These are phyloP conservation scores for Cordyceps farinosa DNA, from an alignment of 2,329 filamentous ascomycete genomes.

Conservation along the genomic window DNA sequence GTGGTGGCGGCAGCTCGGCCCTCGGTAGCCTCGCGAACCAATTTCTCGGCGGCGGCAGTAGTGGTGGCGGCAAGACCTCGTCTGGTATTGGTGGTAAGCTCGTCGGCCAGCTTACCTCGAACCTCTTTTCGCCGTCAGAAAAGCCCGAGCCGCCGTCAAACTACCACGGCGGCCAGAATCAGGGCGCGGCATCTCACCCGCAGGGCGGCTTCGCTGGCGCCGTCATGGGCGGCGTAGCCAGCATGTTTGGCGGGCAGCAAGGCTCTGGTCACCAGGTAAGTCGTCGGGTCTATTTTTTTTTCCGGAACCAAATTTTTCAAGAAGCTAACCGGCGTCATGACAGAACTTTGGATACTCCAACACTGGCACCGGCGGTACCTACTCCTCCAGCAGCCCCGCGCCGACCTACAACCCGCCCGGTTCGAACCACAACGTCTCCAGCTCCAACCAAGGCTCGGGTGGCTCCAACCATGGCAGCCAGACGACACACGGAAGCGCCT, in stretches of 20 bases:
- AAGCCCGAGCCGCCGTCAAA: conserved; percentile 46
- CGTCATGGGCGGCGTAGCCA: conserved; percentile 53
- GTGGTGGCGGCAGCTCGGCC: conserved; percentile 35
- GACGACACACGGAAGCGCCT: conserved; percentile 19
- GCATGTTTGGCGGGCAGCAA: conserved; percentile 50
- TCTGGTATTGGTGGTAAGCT: conserved; percentile 48
- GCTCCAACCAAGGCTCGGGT: conserved; percentile 15
- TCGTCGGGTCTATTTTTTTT: conserved; percentile 20
- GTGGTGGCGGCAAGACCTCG: conserved; percentile 35
- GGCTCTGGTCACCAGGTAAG: conserved; percentile 33
- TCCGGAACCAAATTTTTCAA: conserved; percentile 16
- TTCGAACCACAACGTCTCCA: conserved; percentile 25
- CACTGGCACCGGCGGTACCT: conserved; percentile 50
- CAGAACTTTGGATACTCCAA: conserved; percentile 64
- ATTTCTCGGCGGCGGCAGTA: conserved; percentile 40
- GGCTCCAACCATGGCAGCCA: conserved; percentile 18
- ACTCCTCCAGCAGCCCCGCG: conserved; percentile 59
- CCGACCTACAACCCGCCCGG: conserved; percentile 45
- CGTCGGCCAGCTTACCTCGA: conserved; percentile 54
- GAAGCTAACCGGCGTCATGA: conserved; percentile 32
- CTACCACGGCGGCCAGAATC: conserved; percentile 47
- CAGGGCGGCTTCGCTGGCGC: conserved; percentile 50
- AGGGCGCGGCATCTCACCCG: conserved; percentile 34
- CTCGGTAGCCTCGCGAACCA: conserved; percentile 47
- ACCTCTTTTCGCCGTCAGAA: conserved; percentile 47